Base-by-base conservation (phyloP, 2,329 filamentous ascomycete genomes). In the Fusarium pseudonygamai region DNA sequence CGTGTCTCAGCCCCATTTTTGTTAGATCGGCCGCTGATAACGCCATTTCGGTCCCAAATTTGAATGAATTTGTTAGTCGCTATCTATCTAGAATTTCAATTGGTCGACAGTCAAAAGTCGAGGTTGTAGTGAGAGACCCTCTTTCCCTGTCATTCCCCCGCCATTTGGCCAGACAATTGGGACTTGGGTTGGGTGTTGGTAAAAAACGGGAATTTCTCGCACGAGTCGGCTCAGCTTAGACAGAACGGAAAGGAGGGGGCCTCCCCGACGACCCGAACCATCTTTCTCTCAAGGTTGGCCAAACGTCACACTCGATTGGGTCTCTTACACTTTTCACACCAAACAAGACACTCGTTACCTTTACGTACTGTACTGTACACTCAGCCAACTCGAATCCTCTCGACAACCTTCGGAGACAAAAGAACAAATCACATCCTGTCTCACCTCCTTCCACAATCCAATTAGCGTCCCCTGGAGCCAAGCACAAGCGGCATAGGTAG, bases 11-110 rank as follows among this genome's bases (percentile, higher is more conserved):
- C 24, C 26, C 76, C 76, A 69, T 74, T 73, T 73, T 68, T 76
- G 65, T 42, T 68, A 74, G 74, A 78, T 78, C 75, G 71, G 75
- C 66, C 45, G 70, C 64, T 72, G 76, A 78, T 78, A 77, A 78
- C 76, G 76, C 76, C 76, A 78, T 78, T 69, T 67, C 30, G 37
- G 69, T 28, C 55, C 49, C 50, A 73, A 76, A 78, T 78, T 78
- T 49, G 65, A 78, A 34, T 40, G n/a, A 22, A 5, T 34, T 30
- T 34, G 18, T 34, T 56, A 20, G 30, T 30, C 7, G 50, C 5
- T 52, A 34, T 37, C 10, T 52, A 26, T 30, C 22, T 13, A 30
- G 24, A 56, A 26, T n/a, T 36, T 49, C 55, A 49, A 58, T 58
- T 58, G 30, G 39, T 7, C 20, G 10, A 15, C 32, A 24, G 18